Percentiles rank a stretch among this genome's conserved stretches.
Conservation (phyloP, 495 filamentous ascomycete species). For the Evernia prunastri region DNA sequence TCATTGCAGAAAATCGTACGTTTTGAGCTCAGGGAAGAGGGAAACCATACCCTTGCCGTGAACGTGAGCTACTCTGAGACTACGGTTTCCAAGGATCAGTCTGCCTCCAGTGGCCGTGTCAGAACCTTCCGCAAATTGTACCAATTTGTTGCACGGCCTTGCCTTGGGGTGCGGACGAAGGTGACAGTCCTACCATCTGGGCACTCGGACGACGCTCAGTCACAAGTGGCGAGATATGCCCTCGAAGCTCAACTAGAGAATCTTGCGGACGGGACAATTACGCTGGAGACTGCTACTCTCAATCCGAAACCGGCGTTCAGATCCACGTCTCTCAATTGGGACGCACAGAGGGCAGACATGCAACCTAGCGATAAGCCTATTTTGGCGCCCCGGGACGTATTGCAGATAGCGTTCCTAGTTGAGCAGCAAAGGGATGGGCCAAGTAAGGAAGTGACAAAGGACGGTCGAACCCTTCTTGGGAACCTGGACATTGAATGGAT, state of each 20-base stretch:
- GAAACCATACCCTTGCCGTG: conserved; percentile 87
- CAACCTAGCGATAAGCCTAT: conserved; percentile 46
- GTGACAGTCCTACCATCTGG: conserved; percentile 51
- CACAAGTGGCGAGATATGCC: conserved; percentile 45
- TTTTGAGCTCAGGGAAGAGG: conserved; percentile 89
- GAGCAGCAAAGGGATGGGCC: conserved; percentile 53
- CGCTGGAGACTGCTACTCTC: conserved; percentile 43
- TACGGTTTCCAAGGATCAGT: conserved; percentile 34
- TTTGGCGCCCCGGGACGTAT: conserved; percentile 75
- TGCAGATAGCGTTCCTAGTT: conserved; percentile 86
- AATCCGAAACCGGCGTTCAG: conserved; percentile 51
- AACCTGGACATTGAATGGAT: conserved; percentile 84
- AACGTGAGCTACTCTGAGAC: conserved; percentile 84
- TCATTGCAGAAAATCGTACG: conserved; percentile 77
- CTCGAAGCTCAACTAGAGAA: conserved; percentile 96
- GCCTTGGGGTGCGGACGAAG: conserved; percentile 86
- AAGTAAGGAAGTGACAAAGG: conserved; percentile 48
- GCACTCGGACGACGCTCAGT: conserved; percentile 42
- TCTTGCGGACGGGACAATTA: conserved; percentile 51
- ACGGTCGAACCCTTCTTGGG: conserved; percentile 64
- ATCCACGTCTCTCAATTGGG: conserved; percentile 54
- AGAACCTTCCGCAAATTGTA: conserved; percentile 93
- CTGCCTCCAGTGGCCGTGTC: conserved; percentile 52
- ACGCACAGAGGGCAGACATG: conserved; percentile 33
- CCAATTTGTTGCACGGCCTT: conserved; percentile 87